Conservation (phyloP, 306 rosid genomes). For the Psophocarpus tetragonolobus region DNA sequence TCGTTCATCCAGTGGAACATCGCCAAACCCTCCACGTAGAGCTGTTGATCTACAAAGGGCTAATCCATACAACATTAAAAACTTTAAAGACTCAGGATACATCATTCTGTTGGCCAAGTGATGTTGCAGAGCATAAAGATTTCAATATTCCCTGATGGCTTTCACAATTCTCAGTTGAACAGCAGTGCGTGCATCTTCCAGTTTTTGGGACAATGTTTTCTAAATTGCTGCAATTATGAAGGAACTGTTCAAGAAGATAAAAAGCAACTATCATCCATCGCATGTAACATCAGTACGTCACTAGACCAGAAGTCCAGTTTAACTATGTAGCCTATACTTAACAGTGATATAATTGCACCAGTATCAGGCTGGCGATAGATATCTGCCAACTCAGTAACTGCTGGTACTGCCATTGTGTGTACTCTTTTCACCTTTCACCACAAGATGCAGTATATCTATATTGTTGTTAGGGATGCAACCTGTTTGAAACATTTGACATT, state of each 20-base stretch:
- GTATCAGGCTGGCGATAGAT: constrained; percentile 89
- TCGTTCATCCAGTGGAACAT: constrained; percentile 82
- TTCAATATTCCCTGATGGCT: constrained; percentile 82
- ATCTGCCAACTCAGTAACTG: constrained; percentile 81
- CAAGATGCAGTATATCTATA: constrained; percentile 97
- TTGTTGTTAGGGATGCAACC: constrained; percentile 54
- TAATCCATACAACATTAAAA: constrained; percentile 78
- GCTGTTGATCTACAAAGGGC: constrained; percentile 81
- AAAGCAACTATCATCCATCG: constrained; percentile 36
- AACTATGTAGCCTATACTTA: constrained; percentile 82
- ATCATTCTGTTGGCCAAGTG: constrained; percentile 85
- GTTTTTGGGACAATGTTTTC: constrained; percentile 79
- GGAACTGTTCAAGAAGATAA: constrained; percentile 26
- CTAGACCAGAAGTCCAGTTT: constrained; percentile 5
- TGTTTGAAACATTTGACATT: background rate
- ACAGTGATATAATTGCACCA: constrained; percentile 82
- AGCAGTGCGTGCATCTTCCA: constrained; percentile 84
- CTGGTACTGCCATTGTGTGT: constrained; percentile 89
- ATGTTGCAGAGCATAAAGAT: constrained; percentile 87
- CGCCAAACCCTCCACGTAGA: constrained; percentile 90
- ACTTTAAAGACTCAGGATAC: constrained; percentile 88
- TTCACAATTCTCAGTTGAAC: constrained; percentile 84
- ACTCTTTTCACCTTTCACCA: constrained; percentile 96
- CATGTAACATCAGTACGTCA: background rate
- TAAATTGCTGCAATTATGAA: constrained; percentile 80